Base-by-base conservation (phyloP, 2,329 filamentous ascomycete species). In the Fusarium sp. region DNA sequence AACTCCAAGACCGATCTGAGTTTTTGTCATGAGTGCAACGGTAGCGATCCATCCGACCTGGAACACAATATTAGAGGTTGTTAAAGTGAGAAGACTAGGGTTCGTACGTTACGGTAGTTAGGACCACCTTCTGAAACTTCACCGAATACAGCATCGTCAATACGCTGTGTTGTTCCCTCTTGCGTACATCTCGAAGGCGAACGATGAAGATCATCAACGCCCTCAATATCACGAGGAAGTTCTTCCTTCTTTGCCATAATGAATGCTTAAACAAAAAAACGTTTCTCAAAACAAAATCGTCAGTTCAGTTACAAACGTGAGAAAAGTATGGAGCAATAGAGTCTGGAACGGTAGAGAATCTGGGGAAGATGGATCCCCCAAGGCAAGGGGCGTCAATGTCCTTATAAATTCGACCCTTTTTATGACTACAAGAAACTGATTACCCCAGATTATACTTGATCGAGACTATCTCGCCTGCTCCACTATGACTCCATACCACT, bases 11-110 rank as follows among this genome's bases (percentile, higher is more conserved):
- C 83, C 83, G 33, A 85, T 82, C 63, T 84, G 82, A 1, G 81
- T 83, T 76, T 85, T 85, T 78, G 84, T 82, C 83, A 84, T 85
- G 20, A 85, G 77, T 10, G 80, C 81, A 0, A 78, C 73, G 15
- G 84, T 83, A 26, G 82, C 83, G 3, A 82, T 60, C 83, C 83
- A 85, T 54, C 82, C 82, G 17, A 49, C 83, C 80, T 81, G n/a
- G 23, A 6, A 5, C 4, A 18, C 9, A 6, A n/a, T 15, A 27
- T 61, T 30, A 61, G 49, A 32, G 17, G 1, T 8, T 35, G 17
- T 32, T 4, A 18, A 11, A 6, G 0, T 30, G 10, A 57, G 20
- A 8, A 10, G n/a, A 20, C 38, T 5, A 9, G 12, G 14, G 14
- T 6, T 20, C 33, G 14, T 42, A 68, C 64, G 4, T 68, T 68